phyloP scores from a whole-genome alignment of 2,329 filamentous ascomycete genomes.

The Botryotinia narcissicola region DNA sequence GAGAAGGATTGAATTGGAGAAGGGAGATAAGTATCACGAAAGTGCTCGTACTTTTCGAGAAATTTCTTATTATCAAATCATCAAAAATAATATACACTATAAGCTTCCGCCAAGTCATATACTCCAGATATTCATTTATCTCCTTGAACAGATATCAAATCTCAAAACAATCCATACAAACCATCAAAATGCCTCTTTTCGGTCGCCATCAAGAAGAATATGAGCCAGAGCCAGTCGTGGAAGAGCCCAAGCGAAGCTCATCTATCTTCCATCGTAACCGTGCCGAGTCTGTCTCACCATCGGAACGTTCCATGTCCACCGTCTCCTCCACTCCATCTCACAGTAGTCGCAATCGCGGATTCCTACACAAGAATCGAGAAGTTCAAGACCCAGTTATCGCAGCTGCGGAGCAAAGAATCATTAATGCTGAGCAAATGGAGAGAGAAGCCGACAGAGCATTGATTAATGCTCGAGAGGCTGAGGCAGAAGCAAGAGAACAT shows the following conservation, averaged over 20 bases:
- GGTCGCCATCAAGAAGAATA: slow-evolving; percentile 10
- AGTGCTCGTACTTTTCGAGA: not conserved
- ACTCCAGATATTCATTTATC: not conserved
- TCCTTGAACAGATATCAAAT: not conserved
- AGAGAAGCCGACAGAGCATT: slow-evolving; percentile 18
- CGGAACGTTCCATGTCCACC: slow-evolving; percentile 14
- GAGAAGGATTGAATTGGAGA: not conserved
- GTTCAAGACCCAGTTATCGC: slow-evolving; percentile 13
- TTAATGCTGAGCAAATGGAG: slow-evolving; percentile 15
- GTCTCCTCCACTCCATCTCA: slow-evolving; percentile 7
- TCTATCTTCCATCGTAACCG: slow-evolving; percentile 19
- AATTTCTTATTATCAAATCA: not conserved
- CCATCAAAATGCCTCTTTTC: slow-evolving; percentile 18
- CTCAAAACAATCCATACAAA: not conserved
- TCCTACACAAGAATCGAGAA: slow-evolving; percentile 14
- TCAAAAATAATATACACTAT: not conserved
- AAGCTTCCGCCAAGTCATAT: not conserved
- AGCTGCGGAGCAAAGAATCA: slow-evolving; percentile 16
- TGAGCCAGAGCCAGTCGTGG: slow-evolving; percentile 8
- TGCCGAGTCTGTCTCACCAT: slow-evolving; percentile 1
- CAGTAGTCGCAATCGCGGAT: not conserved
- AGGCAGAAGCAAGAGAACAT: slow-evolving; percentile 14
- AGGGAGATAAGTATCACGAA: slow-evolving; percentile 6
- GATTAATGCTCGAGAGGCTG: slow-evolving; percentile 13
- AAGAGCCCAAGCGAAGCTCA: slow-evolving; percentile 15